phyloP scores from a whole-genome alignment of 2,329 filamentous ascomycete genomes.

The Onygenales sp. region DNA sequence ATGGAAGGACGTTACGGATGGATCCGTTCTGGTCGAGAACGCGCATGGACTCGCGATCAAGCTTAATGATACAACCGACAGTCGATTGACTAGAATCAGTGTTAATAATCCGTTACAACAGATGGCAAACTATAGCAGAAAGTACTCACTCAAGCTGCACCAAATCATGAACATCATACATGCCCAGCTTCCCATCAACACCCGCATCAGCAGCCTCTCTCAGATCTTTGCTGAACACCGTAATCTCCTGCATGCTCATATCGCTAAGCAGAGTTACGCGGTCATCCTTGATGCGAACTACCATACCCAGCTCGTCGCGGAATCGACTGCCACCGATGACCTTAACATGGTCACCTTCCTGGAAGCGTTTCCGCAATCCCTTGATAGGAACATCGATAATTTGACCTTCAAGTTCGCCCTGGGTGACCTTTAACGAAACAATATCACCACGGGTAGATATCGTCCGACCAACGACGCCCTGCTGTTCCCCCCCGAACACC shows the following conservation, averaged over 20 bases:
- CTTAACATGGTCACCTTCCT: constrained; percentile 92
- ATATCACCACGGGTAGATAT: constrained; percentile 84
- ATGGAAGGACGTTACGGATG: constrained; percentile 71
- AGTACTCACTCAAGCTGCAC: constrained; percentile 71
- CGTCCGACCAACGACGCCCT: constrained; percentile 77
- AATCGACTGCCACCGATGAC: constrained; percentile 94
- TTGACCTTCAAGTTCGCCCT: constrained; percentile 73
- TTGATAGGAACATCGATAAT: constrained; percentile 88
- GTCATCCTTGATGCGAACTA: constrained; percentile 87
- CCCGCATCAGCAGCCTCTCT: constrained; percentile 88
- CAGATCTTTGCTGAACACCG: constrained; percentile 94
- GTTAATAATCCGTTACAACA: neutral
- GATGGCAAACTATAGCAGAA: neutral
- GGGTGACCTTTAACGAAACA: constrained; percentile 74
- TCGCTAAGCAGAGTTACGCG: constrained; percentile 88
- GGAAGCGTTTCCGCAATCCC: constrained; percentile 85
- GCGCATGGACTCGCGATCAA: constrained; percentile 83
- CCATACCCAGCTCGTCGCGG: constrained; percentile 91
- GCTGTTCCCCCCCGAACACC: constrained; percentile 91
- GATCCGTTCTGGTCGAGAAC: constrained; percentile 87
- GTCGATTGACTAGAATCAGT: constrained; percentile 56
- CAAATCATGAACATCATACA: constrained; percentile 86
- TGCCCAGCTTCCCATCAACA: constrained; percentile 69
- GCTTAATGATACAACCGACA: constrained; percentile 86
- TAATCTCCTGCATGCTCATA: constrained; percentile 86